These are phyloP conservation scores for Chaetomium fimeti DNA, from an alignment of 495 filamentous ascomycete species.

Conservation along the genomic window DNA sequence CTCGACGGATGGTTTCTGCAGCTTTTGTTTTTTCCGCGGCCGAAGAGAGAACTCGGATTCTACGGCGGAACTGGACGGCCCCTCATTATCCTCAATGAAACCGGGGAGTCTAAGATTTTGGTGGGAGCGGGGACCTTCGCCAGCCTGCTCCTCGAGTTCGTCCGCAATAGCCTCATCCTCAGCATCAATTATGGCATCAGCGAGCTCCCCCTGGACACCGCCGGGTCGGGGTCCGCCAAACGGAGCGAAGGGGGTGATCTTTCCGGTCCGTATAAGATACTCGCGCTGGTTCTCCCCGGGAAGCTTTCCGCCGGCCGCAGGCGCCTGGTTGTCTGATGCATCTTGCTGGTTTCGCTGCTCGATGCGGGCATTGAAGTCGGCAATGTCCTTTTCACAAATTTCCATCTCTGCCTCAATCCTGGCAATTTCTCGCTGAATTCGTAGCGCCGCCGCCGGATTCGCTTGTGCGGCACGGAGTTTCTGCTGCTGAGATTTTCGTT, in stretches of 20 bases:
- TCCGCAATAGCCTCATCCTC: constrained; percentile 58
- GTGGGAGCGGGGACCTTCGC: constrained; percentile 65
- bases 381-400: constrained; percentile 64
- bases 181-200: constrained; percentile 71
- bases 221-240: constrained; percentile 55
- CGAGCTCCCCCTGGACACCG: constrained; percentile 60
- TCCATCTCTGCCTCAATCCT: constrained; percentile 61
- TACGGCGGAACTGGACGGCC: constrained; percentile 27
- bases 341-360: constrained; percentile 61
- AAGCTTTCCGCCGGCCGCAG: constrained; percentile 48
- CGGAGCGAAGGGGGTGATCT: constrained; percentile 92
- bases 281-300: constrained; percentile 81
- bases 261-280: constrained; percentile 90
- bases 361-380: constrained; percentile 76
- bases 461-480: constrained; percentile 40
- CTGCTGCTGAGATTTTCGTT: constrained; percentile 45
- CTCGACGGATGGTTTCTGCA: constrained; percentile 31
- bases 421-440: constrained; percentile 61
- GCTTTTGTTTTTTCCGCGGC: constrained; percentile 48
- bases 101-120: constrained; percentile 78
- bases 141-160: constrained; percentile 57
- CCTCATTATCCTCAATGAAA: constrained; percentile 56
- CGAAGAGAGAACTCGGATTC: constrained; percentile 53
- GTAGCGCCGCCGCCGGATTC: constrained; percentile 45
- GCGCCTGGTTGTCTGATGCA: constrained; percentile 42